A percentile compares a stretch with the other conserved stretches of the same genome.
Evolutionary conservation across 257 asterid genomes (phyloP).

Genomic region (Avicennia marina): DNA sequence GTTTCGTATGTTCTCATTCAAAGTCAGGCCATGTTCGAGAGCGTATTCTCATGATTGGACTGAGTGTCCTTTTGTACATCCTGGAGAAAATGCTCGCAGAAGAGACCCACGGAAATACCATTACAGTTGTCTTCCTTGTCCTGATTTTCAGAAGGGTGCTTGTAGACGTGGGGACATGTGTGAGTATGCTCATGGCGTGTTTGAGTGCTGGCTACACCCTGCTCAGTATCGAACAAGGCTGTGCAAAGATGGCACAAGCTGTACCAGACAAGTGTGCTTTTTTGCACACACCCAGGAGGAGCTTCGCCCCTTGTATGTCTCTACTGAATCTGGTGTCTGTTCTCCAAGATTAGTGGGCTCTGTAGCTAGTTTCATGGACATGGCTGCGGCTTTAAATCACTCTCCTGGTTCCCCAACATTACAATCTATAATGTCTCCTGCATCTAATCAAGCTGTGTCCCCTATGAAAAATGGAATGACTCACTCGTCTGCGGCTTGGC

Average conservation of each 20-base stretch:
- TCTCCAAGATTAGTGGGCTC: slow-evolving; percentile 80
- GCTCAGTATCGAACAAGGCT: slow-evolving; percentile 88
- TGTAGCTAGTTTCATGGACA: slow-evolving; percentile 81
- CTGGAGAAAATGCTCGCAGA: slow-evolving; percentile 94
- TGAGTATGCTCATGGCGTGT: slow-evolving; percentile 97
- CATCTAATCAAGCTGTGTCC: slow-evolving; percentile 58
- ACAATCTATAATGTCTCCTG: slow-evolving; percentile 68
- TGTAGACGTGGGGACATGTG: slow-evolving; percentile 98
- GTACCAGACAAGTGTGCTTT: slow-evolving; percentile 85
- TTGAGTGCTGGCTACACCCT: slow-evolving; percentile 98
- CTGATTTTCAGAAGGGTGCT: slow-evolving; percentile 91
- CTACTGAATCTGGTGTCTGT: slow-evolving; percentile 90
- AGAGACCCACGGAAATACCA: slow-evolving; percentile 92
- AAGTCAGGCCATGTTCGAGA: slow-evolving; percentile 93
- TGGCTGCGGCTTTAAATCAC: slow-evolving; percentile 75
- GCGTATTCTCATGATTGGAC: slow-evolving; percentile 99
- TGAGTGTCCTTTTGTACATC: slow-evolving; percentile 95
- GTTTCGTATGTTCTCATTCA: slow-evolving; percentile 88
- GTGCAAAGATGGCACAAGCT: slow-evolving; percentile 83
- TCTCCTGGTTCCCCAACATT: slow-evolving; percentile 84
- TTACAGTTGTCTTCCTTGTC: slow-evolving; percentile 96
- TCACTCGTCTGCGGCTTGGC: slow-evolving; percentile 41
- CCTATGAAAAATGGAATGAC: slow-evolving; percentile 49
- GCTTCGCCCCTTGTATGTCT: slow-evolving; percentile 83
- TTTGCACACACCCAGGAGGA: slow-evolving; percentile 88